Evolutionary conservation across 768 basidiomycete species (phyloP).

Genomic region (Pulveroboletus frians): DNA sequence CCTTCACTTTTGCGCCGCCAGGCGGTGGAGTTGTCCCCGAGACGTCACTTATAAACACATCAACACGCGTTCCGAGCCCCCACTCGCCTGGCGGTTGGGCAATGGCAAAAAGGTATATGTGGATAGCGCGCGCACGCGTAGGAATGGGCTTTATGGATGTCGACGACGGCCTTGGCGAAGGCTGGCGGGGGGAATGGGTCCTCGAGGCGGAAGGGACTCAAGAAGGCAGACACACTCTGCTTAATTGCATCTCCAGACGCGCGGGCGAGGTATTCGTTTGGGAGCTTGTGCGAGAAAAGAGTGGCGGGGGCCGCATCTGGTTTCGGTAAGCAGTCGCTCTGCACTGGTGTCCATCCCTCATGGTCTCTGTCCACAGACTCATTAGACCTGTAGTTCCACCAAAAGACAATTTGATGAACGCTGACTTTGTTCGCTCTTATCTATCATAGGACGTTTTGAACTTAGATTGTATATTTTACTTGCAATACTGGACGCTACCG

Average conservation of each 20-base stretch:
- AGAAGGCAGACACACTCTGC: slow-evolving; percentile 52
- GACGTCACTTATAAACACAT: slow-evolving; percentile 39
- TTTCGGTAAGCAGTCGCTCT: slow-evolving; percentile 44
- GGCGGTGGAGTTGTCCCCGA: slow-evolving; percentile 38
- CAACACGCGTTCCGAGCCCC: slow-evolving; percentile 47
- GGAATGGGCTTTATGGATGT: slow-evolving; percentile 33
- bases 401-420: slow-evolving; percentile 20
- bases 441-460: slow-evolving; percentile 19
- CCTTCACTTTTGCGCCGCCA: slow-evolving; percentile 25
- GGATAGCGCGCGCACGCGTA: slow-evolving; percentile 53
- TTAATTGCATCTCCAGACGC: slow-evolving; percentile 45
- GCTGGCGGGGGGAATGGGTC: slow-evolving; percentile 75
- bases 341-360: not conserved
- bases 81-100: slow-evolving; percentile 57
- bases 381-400: slow-evolving; percentile 18
- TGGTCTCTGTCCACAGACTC: slow-evolving; percentile 10
- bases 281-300: slow-evolving; percentile 62
- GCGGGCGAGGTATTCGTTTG: slow-evolving; percentile 36
- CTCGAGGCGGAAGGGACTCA: slow-evolving; percentile 74
- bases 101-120: slow-evolving; percentile 56
- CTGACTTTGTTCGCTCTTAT: slow-evolving; percentile 18
- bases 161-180: slow-evolving; percentile 48
- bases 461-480: slow-evolving; percentile 15
- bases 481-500: not conserved
- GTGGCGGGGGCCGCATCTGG: slow-evolving; percentile 56